phyloP scores from a whole-genome alignment of 2,329 filamentous ascomycete genomes.

The Cadophora sp. region DNA sequence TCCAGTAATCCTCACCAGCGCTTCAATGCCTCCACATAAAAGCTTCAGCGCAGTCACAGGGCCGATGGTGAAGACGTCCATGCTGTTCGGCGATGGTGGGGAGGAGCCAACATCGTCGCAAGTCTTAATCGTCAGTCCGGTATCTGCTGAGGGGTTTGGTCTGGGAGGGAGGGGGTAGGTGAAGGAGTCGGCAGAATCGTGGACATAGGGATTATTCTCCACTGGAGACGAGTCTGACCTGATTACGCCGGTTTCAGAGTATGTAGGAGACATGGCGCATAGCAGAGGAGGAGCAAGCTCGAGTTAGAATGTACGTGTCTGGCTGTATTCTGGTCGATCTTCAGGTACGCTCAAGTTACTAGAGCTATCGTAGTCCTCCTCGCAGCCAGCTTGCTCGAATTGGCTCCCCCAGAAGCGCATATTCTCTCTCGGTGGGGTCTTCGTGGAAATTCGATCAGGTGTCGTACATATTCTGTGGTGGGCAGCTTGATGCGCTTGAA shows the following conservation, averaged over 20 bases:
- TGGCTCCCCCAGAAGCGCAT: constrained; percentile 37
- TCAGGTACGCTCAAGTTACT: constrained; percentile 1
- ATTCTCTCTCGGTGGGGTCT: constrained; percentile 39
- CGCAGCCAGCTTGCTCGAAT: constrained; percentile 32
- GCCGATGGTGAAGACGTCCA: constrained; percentile 76
- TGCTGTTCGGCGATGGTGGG: constrained; percentile 47
- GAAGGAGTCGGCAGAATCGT: constrained; percentile 40
- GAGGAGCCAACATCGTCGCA: constrained; percentile 38
- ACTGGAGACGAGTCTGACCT: constrained; percentile 19
- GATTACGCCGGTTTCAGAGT: constrained; percentile 14
- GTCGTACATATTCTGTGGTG: constrained; percentile 22
- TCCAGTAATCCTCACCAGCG: constrained; percentile 74
- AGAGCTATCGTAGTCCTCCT: constrained; percentile 24
- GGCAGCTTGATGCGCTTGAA: constrained; percentile 5
- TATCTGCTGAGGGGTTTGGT: constrained; percentile 42
- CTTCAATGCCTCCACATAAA: constrained; percentile 74
- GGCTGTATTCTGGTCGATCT: not conserved
- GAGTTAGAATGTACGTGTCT: not conserved
- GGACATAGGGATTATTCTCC: constrained; percentile 38
- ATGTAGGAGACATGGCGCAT: constrained; percentile 30
- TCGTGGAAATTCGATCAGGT: constrained; percentile 25
- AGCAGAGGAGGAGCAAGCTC: not conserved
- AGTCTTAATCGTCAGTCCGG: constrained; percentile 36
- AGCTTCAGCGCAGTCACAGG: constrained; percentile 79
- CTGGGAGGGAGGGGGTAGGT: constrained; percentile 40